Evolutionary conservation across 2,329 filamentous ascomycete genomes (phyloP), one percentile per base, ranked within the genome.

Genomic region (Endoconidiophora laricicola): DNA sequence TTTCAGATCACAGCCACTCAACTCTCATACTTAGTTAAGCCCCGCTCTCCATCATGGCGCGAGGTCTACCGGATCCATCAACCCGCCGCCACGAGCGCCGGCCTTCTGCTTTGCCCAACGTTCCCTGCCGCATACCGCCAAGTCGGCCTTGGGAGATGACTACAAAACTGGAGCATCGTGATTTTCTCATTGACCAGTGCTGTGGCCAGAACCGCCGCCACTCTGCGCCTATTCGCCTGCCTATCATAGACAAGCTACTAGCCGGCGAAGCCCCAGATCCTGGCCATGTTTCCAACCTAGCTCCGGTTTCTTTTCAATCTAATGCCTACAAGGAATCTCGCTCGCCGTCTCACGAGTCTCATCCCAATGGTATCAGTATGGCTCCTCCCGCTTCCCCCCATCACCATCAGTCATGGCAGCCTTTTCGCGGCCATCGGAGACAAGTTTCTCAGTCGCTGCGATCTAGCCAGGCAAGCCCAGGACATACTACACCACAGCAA

Each of bases 111-210:
- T 10, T 51, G 6, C 36, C 44, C 33, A 46, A 45, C n/a, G 37
- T 45, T 4, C 49, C 49, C 4, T 51, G 38, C 10, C 49, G 49
- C 3, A 51, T 51, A 24, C 49, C 49, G 12, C 23, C 26, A 5
- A 45, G 49, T 12, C 43, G 42, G n/a, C 49, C 49, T 23, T 51
- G 49, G 49, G 49, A 51, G 24, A 51, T 51, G 49, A 51, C 49
- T 12, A 51, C 43, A 20, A 38, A 38, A n/a, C 49, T 51, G 2
- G 44, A 46, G 16, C 37, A 46, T 16, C 43, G 29, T 12, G 26
- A 45, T 3, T 51, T 51, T 41, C 49, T 51, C 14, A 51, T 51
- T 23, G 49, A 51, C 7, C 49, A 51, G 16, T 51, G 49, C 38
- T 33, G 26, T 33, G 26, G 26, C 26, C 6, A 7, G 7, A 46